Evolutionary conservation across 2,329 filamentous ascomycete genomes (phyloP), one percentile per base, ranked within the genome.

Genomic region (Anisogramma anomala): DNA sequence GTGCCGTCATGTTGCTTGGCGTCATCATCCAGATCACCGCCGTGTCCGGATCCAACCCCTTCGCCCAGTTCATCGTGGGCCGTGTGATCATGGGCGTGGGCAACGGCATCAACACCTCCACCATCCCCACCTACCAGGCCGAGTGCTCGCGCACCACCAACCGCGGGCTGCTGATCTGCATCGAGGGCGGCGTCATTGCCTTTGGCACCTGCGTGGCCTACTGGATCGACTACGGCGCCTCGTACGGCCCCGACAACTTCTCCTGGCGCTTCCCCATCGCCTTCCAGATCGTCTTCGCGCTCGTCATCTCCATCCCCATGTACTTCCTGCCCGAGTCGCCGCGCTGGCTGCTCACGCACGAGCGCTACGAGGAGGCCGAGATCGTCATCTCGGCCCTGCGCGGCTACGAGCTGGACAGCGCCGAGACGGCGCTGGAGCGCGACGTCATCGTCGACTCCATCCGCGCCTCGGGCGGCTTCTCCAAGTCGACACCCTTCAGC

Each of bases 401-500:
- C 37, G 62, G 62, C 19, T 63, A 60, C 43, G 62, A 71, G 34
- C 47, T 71, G 4, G 67, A 77, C 34, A 67, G 72, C 48, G 60
- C 66, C 7, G 70, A 79, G 52, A 77, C 77, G 3, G 64, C 69
- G 33, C 53, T 69, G 8, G 74, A 83, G 58, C 69, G 72, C 41
- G 68, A 72, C 42, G 61, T 78, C 45, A 79, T 80, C 43, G 63
- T 77, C 25, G 77, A 81, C 52, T 77, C 72, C 1, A 76, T 83
- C 47, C 66, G 68, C 30, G 72, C 72, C 32, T 71, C 67, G 18
- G 70, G 67, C 20, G 62, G 61, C 42, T 56, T 55, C 28, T 62
- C 61, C 30, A 66, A 65, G 61, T 62, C 56, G 49, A 69, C 66
- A 0, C 66, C 66, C 0, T 54, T 71, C 54, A 71, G 67, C 48